Base-by-base conservation (phyloP, 75 land plant species). In the Picea glauca region DNA sequence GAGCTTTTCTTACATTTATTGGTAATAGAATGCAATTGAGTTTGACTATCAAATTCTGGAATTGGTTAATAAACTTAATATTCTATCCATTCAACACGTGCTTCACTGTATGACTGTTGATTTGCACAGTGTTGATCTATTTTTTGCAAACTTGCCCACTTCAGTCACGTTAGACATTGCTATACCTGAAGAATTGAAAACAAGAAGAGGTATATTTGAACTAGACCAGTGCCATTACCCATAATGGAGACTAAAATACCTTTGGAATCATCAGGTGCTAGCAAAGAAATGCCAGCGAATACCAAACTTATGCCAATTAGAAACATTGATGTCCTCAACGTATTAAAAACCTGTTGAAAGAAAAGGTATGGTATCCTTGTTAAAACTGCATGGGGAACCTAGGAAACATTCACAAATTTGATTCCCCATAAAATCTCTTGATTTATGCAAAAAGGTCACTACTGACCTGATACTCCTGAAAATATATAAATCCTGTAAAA, bases 401-500 rank as follows among this genome's bases (percentile, higher is more conserved):
- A 50, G 20, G 75, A 54, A 18, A 57, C 46, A 40, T 56, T 76
- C 13, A 56, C 2, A 60, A 35, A 33, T 33, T 20, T 65, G 33
- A 33, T 14, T 74, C 26, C 2, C 17, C 40, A 79, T 23, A 43
- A 13, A 50, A 77, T 15, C 3, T 58, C 26, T 50, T 32, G 23
- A 40, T 58, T 76, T 61, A 43, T 3, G 9, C 13, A 31, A 76
- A 17, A 78, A 35, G 32, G 57, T 58, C 63, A 33, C 21, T 73
- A 35, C 61, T 65, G 17, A 97, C 99, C 93, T 92, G 94, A 84
- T 95, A 98, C 81, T 98, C 99, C 80, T 94, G 91, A 78, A 98
- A 98, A 80, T 98, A 98, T 58, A 98, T 84, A 86, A 98, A 95
- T 74, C 99, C 99, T 62, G 99, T 98, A 82, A 98, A 98, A 31